Percentiles rank a stretch among this genome's conserved stretches.
phyloP scores from a whole-genome alignment of 768 basidiomycete genomes.

The Tricholoma saponaceum region DNA sequence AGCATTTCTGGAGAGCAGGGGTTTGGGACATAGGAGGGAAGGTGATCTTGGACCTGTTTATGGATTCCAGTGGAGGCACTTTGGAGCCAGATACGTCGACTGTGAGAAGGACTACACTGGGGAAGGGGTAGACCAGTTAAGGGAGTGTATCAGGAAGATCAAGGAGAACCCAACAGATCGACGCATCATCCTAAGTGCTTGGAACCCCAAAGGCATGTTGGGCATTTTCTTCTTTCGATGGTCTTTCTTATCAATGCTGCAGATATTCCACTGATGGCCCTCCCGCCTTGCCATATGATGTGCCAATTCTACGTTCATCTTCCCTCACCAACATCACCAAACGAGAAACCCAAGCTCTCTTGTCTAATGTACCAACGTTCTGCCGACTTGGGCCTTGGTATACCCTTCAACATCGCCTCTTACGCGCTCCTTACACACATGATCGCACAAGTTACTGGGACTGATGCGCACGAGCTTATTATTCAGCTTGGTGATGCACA shows the following conservation, averaged over 20 bases:
- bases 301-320: constrained; percentile 99
- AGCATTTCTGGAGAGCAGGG: constrained; percentile 80
- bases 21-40: constrained; percentile 77
- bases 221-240: not conserved
- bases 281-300: constrained; percentile 98
- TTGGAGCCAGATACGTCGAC: constrained; percentile 78
- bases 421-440: constrained; percentile 97
- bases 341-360: constrained; percentile 68
- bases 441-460: constrained; percentile 90
- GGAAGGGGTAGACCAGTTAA: constrained; percentile 88
- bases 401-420: constrained; percentile 99
- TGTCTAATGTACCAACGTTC: constrained; percentile 98
- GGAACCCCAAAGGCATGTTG: constrained; percentile 93
- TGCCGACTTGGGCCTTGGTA: constrained; percentile 93
- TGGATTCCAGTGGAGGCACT: constrained; percentile 96
- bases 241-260: constrained; percentile 1
- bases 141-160: constrained; percentile 88
- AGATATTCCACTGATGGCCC: constrained; percentile 94
- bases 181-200: constrained; percentile 91
- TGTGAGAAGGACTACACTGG: constrained; percentile 75
- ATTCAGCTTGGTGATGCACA: constrained; percentile 98
- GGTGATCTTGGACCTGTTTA: constrained; percentile 97
- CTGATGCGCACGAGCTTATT: constrained; percentile 83
- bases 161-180: constrained; percentile 90
- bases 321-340: constrained; percentile 47